Base-by-base conservation (phyloP, 768 basidiomycete genomes). In the Rhodotorula sphaerocarpa region DNA sequence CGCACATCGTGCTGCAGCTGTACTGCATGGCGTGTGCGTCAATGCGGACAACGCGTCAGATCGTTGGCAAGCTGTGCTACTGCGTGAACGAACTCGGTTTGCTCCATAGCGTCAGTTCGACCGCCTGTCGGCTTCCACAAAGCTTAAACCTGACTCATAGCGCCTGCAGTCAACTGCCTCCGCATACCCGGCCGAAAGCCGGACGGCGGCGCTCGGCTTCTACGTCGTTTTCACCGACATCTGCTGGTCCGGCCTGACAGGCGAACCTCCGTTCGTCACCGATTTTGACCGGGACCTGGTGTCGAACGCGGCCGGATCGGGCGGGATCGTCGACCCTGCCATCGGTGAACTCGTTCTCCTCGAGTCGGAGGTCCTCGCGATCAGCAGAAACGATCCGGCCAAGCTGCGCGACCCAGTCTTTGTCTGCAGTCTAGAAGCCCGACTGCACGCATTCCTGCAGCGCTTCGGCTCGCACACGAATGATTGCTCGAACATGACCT, bases 1-100 rank as follows among this genome's bases (percentile, higher is more conserved):
- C 55, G n/a, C 46, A 47, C 20, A 28, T 48, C 34, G 34, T 47
- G 34, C 55, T 57, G 25, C 45, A 48, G 34, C 55, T 57, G 36
- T 48, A 48, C 55, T n/a, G 39, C 9, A 42, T 54, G 20, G 25
- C 53, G 20, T 11, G 41, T 3, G 28, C 41, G 18, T 43, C 53
- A 28, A 25, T 57, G n/a, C 25, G 20, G 12, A 42, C 55, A 9
- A 48, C 55, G 5, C 45, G 55, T 7, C 27, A 28, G 7, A 14
- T 57, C 14, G 14, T 57, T 16, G 23, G 34, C 18, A 57, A 57
- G 46, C n/a, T 57, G 7, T 43, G 30, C 20, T 57, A 1, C 20
- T 23, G 45, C 25, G 36, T 48, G 0, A 25, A 48, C 4, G 55
- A 57, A 25, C 46, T 57, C 21, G 55, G 55, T 18, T 12, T 57